Conservation (phyloP, 495 filamentous ascomycete species). For the Hypomontagnella submonticulosa region DNA sequence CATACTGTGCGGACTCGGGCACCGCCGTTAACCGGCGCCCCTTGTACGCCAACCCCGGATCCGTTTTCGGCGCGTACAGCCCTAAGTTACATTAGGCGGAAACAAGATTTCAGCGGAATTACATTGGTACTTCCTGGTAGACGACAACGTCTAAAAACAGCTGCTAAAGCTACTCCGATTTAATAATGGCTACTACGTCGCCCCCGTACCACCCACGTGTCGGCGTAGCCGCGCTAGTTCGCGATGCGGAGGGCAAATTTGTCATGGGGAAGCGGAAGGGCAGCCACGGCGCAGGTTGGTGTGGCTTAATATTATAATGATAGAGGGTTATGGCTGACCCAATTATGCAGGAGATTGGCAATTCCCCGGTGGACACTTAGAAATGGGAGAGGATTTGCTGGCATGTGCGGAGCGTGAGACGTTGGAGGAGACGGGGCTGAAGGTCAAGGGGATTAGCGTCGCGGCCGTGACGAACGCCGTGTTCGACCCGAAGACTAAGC, state of each 20-base stretch:
- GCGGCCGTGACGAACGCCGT: constrained; percentile 69
- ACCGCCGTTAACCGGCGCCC: not conserved
- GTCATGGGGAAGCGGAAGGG: constrained; percentile 56
- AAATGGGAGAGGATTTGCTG: constrained; percentile 68
- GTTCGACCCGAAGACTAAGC: constrained; percentile 63
- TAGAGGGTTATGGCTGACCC: not conserved
- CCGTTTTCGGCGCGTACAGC: constrained; percentile 11
- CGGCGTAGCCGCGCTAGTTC: constrained; percentile 55
- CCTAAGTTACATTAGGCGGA: not conserved
- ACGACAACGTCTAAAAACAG: not conserved
- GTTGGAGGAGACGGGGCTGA: constrained; percentile 73
- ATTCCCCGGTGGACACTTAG: constrained; percentile 76
- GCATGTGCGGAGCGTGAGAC: constrained; percentile 71
- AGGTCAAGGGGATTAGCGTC: constrained; percentile 58
- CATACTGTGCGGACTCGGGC: too few species aligned
- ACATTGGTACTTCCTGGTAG: not conserved
- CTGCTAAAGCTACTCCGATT: not conserved
- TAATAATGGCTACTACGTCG: constrained; percentile 14
- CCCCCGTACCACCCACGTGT: constrained; percentile 45
- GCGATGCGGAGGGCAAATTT: constrained; percentile 49
- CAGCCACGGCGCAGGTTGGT: constrained; percentile 54
- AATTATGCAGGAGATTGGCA: constrained; percentile 63
- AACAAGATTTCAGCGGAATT: not conserved
- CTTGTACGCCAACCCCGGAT: constrained; percentile 2
- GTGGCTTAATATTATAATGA: not conserved